phyloP scores from a whole-genome alignment of 768 basidiomycete species.

The Leccinum broughii region DNA sequence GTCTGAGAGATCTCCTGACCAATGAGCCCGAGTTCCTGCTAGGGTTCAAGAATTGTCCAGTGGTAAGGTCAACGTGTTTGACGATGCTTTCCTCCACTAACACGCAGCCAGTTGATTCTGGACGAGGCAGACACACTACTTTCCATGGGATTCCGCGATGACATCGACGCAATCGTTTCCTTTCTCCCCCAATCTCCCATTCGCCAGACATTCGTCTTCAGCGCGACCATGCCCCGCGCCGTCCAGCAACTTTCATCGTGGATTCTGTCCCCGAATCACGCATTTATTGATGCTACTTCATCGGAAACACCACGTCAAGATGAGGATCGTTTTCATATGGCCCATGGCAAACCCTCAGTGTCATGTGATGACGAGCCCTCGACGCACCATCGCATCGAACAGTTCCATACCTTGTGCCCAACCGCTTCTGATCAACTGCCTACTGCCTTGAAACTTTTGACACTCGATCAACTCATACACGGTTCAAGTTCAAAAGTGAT shows the following conservation, averaged over 20 bases:
- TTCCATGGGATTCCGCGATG: slow-evolving; percentile 90
- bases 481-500: slow-evolving; percentile 70
- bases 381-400: slow-evolving; percentile 74
- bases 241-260: slow-evolving; percentile 70
- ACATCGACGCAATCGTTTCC: slow-evolving; percentile 70
- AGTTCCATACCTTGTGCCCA: slow-evolving; percentile 78
- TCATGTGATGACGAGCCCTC: slow-evolving; percentile 33
- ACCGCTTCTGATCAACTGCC: slow-evolving; percentile 68
- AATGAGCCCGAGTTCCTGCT: slow-evolving; percentile 55
- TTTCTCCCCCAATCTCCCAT: slow-evolving; percentile 60
- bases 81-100: slow-evolving; percentile 2
- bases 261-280: slow-evolving; percentile 59
- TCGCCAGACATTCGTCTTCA: slow-evolving; percentile 92
- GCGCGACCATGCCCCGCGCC: slow-evolving; percentile 75
- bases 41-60: slow-evolving; percentile 53
- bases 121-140: slow-evolving; percentile 93
- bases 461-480: slow-evolving; percentile 82
- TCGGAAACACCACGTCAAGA: slow-evolving; percentile 34
- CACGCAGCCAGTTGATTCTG: slow-evolving; percentile 65
- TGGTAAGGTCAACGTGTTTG: slow-evolving; percentile 45
- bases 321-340: background rate
- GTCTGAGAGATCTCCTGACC: slow-evolving; percentile 71
- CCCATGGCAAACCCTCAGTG: background rate
- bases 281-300: slow-evolving; percentile 72
- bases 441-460: slow-evolving; percentile 75